Base-by-base conservation (phyloP, 192 early-diverging fungal species). In the Coemansia sp. region DNA sequence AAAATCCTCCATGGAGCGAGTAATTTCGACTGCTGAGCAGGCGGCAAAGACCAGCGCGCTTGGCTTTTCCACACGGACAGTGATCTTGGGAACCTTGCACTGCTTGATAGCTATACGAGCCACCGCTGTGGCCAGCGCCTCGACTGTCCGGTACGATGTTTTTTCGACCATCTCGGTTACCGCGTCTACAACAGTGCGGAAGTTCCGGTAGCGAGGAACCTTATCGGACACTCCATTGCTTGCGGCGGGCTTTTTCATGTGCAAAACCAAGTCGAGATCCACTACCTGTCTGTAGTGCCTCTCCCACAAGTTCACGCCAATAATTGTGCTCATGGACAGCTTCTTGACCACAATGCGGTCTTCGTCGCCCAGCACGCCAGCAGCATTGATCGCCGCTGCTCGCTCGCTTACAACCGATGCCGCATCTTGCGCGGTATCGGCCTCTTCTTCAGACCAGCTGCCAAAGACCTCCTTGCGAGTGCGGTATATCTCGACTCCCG, bases 271-370 rank as follows among this genome's bases (percentile, higher is more conserved):
- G n/a, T 81, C 80, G 26, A 93, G 65, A 53, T 90, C 90, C 53
- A 99, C 63, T 4, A 93, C 71, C 62, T 99, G 97, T 63, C 92
- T 93, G 73, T 94, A 91, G 57, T 93, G 88, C 17, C 95, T 81
- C 69, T 99, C 97, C 90, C 93, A 95, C 11, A 91, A 87, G 64
- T 96, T 93, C 10, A 99, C 87, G 18, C 97, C 97, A 41, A 99
- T 89, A 32, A 99, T 93, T 16, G 91, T 86, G 64, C 80, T 87
- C 14, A 93, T 72, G 11, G 71, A 73, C 43, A 98, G 75, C 56
- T 85, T 82, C 60, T 89, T 85, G 55, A 98, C 91, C 66, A 93
- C 87, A 32, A 96, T 88, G 37, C 78, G 68, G 66, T 98, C 96
- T 16, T 91, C 65, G 11, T 66, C 38, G 9, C 73, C 81, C 15